phyloP scores from a whole-genome alignment of 176 grass and related monocot species.

The Carex kokanica region DNA sequence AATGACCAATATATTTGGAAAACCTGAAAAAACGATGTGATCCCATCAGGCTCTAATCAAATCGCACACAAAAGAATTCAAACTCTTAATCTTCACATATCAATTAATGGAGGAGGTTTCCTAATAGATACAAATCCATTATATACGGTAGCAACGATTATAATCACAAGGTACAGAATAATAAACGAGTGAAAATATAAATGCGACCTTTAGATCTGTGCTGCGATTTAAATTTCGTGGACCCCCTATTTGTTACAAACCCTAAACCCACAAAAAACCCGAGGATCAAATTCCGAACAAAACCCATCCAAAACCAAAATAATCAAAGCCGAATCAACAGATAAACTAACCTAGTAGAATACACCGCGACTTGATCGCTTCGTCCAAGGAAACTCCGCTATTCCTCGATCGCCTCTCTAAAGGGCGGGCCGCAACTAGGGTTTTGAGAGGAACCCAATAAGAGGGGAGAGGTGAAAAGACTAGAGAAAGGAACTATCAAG shows the following conservation, averaged over 20 bases:
- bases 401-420: not conserved
- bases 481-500: conserved; percentile 4
- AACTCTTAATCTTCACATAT: not conserved
- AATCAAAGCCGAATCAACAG: not conserved
- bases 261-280: conserved; percentile 13
- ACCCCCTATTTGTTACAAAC: not conserved
- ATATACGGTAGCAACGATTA: not conserved
- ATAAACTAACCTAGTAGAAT: conserved; percentile 8
- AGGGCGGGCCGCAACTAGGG: conserved; percentile 7
- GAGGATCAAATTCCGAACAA: not conserved
- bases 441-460: not conserved
- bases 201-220: not conserved
- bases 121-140: not conserved
- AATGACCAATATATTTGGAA: not conserved
- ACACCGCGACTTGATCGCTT: not conserved
- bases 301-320: not conserved
- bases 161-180: not conserved
- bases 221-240: not conserved
- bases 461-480: not conserved
- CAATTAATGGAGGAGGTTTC: not conserved
- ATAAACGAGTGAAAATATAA: not conserved
- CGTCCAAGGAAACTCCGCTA: not conserved
- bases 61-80: not conserved
- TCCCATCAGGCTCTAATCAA: not conserved
- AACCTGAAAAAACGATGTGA: not conserved